Base-by-base conservation (phyloP, 2,329 filamentous ascomycete species). In the Ilyonectria mors-panacis region DNA sequence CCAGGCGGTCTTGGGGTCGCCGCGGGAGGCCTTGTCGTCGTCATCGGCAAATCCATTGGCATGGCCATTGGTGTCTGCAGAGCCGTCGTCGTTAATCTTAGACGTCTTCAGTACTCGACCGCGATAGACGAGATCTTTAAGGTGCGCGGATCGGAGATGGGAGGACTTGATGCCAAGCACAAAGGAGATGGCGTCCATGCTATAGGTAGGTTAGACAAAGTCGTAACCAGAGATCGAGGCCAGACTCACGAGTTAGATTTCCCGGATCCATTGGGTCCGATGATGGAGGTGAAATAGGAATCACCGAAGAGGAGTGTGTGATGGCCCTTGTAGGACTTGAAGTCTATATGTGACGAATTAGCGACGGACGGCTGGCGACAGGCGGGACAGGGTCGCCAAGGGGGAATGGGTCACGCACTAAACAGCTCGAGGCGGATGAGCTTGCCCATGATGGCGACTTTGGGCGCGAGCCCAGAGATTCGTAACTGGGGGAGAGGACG, bases 171-270 rank as follows among this genome's bases (percentile, higher is more conserved):
- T 98, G 72, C 96, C 96, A 64, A 99, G 89, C 66, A 99, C 96
- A 82, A 99, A 99, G 73, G 96, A 99, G 75, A 99, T 99, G 74
- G 96, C 96, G 81, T 99, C 96, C 96, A 99, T 99, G 67, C 94
- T 97, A 77, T 72, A 21, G 54, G 63, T 35, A 50, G 17, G 44
- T 70, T 51, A 71, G 62, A 33, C 28, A 54, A 44, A 64, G 30
- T 23, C 13, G 37, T 13, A 58, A 10, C 53, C 39, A 8, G 28
- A 55, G 55, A 37, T 51, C 37, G 17, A 39, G 21, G 37, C 26
- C 50, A 71, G 47, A 85, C 91, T 79, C 83, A 95, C 93, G 95
- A 97, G 81, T 99, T 99, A 21, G 96, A 99, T 83, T 99, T 99
- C 72, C 96, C 96, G 39, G 96, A 98, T 85, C 96, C 96, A 95